Base-by-base conservation (phyloP, 2,329 filamentous ascomycete species). In the Neophaeococcomyces mojaviensis region DNA sequence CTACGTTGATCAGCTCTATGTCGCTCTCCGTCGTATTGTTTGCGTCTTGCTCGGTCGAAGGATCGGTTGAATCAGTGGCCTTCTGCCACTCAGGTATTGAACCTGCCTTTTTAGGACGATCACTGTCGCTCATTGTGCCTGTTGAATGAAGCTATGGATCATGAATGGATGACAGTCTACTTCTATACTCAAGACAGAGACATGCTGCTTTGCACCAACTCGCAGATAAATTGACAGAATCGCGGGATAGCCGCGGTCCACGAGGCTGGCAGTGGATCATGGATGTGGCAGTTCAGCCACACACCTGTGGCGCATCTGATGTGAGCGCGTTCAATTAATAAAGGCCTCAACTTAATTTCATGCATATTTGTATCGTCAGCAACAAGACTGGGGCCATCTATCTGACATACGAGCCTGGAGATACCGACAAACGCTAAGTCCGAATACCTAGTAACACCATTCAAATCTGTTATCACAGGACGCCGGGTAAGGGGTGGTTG, bases 1-100 rank as follows among this genome's bases (percentile, higher is more conserved):
- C 88, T 59, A 88, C 79, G 13, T 87, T 79, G 30, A 86, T 59
- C 10, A 74, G 61, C 35, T 57, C 50, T 56, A 64, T 60, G 46
- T 58, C 46, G 43, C 19, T 26, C 19, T 45, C 16, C 39, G 26
- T 13, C 46, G 19, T 22, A 38, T 43, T 13, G 15, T 12, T 39
- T n/a, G 38, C 31, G 15, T 32, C 26, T 37, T 26, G 36, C 39
- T 32, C 39, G 16, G 37, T 36, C 37, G 40, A 33, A 51, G 52
- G 10, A 8, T 22, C 19, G 7, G 41, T 35, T 22, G 18, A 7
- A 19, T 16, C 18, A 4, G 31, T 31, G 6, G 31, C 30, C 18
- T 44, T 22, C 32, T 44, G 41, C 41, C 41, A 44, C 22, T 30
- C 15, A 36, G 41, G 41, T 35, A 44, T 44, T 15, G 41, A 42